phyloP scores from a whole-genome alignment of 768 basidiomycete genomes.

The Xerocomus potaroensis region DNA sequence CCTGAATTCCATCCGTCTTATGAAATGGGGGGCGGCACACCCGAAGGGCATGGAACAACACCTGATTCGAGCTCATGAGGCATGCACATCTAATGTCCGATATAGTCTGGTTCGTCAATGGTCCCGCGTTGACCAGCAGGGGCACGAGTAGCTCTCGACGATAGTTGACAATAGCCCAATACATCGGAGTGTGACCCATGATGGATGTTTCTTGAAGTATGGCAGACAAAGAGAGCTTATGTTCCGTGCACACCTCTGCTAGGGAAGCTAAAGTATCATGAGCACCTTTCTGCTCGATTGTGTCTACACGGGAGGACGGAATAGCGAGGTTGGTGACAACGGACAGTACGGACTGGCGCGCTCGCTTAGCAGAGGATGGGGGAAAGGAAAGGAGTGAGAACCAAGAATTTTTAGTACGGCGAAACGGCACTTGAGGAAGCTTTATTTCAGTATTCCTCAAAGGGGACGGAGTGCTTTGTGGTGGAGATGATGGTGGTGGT shows the following conservation, averaged over 20 bases:
- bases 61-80: slow-evolving; percentile 33
- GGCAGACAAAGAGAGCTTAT: slow-evolving; percentile 39
- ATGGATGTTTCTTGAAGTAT: slow-evolving; percentile 26
- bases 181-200: slow-evolving; percentile 26
- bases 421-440: background rate
- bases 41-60: slow-evolving; percentile 27
- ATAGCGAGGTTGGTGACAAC: slow-evolving; percentile 51
- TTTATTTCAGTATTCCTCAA: background rate
- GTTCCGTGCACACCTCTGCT: slow-evolving; percentile 50
- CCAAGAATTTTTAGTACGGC: slow-evolving; percentile 23
- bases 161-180: slow-evolving; percentile 35
- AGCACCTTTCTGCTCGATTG: slow-evolving; percentile 12
- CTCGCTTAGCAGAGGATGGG: slow-evolving; percentile 38
- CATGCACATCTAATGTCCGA: slow-evolving; percentile 68
- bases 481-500: background rate
- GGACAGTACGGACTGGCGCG: slow-evolving; percentile 46
- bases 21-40: slow-evolving; percentile 21
- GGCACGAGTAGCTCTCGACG: slow-evolving; percentile 40
- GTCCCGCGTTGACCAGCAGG: slow-evolving; percentile 48
- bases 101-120: slow-evolving; percentile 39
- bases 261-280: slow-evolving; percentile 53
- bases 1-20: slow-evolving; percentile 17
- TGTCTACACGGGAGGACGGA: slow-evolving; percentile 1
- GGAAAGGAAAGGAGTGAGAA: slow-evolving; percentile 27
- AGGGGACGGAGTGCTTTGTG: background rate